Conservation (phyloP, 805 yeast species). For the Kazachstania psychrophila region DNA sequence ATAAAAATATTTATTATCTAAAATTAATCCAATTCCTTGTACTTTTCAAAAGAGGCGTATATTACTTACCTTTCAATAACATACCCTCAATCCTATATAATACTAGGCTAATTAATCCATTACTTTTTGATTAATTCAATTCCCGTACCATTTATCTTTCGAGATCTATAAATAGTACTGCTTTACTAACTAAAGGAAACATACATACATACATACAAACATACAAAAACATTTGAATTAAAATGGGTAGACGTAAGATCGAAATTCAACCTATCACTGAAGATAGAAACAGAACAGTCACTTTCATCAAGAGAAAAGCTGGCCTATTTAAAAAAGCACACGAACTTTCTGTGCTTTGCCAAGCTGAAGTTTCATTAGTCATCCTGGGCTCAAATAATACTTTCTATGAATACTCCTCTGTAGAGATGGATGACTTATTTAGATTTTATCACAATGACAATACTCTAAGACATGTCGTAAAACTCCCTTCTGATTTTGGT, state of each 20-base stretch:
- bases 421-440: conserved; percentile 46
- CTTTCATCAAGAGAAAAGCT: conserved; percentile 89
- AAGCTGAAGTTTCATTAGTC: conserved; percentile 85
- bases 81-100: too few species aligned
- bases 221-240: conserved; percentile 74
- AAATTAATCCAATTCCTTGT: too few species aligned
- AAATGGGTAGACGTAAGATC: conserved; percentile 95
- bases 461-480: conserved; percentile 7
- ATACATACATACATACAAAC: too few species aligned
- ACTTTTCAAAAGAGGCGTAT: too few species aligned
- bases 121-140: too few species aligned
- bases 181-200: too few species aligned
- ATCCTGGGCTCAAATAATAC: conserved; percentile 77
- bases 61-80: too few species aligned
- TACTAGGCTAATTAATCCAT: too few species aligned
- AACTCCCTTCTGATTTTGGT: conserved; percentile 53
- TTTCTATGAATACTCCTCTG: conserved; percentile 75
- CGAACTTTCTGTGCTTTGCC: conserved; percentile 73
- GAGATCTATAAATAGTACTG: too few species aligned
- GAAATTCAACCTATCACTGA: conserved; percentile 85
- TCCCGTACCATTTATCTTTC: too few species aligned
- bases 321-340: conserved; percentile 71
- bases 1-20: too few species aligned
- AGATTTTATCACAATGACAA: conserved; percentile 29
- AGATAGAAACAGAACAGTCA: conserved; percentile 60